These are phyloP conservation scores for Crithidia expoeki DNA, from an alignment of 208 protist genomes.

Conservation along the genomic window DNA sequence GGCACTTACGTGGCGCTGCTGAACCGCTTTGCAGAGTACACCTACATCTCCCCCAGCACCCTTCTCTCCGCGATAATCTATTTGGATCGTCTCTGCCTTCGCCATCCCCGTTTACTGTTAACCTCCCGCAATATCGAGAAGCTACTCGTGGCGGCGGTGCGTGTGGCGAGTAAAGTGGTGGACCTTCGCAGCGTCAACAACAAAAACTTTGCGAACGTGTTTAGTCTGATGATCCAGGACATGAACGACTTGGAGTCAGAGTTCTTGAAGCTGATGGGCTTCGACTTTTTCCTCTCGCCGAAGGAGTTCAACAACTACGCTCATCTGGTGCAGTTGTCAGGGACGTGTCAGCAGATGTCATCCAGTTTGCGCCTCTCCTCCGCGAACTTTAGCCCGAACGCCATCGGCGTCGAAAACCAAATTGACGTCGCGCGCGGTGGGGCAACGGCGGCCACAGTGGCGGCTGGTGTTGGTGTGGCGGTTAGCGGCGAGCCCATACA, in stretches of 20 bases:
- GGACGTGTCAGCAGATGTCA: slow-evolving; percentile 26
- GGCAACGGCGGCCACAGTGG: too few relatives aligned
- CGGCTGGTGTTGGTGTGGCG: neutral
- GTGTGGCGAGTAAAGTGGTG: slow-evolving; percentile 83
- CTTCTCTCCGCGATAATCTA: slow-evolving; percentile 81
- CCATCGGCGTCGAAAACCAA: neutral
- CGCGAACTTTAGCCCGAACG: slow-evolving; percentile 13
- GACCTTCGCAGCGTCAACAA: slow-evolving; percentile 90
- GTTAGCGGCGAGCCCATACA: neutral
- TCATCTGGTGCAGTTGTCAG: slow-evolving; percentile 42
- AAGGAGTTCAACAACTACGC: slow-evolving; percentile 80
- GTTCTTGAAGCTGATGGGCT: slow-evolving; percentile 72
- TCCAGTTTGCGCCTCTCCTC: slow-evolving; percentile 27
- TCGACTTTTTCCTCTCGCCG: slow-evolving; percentile 78
- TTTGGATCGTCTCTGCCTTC: slow-evolving; percentile 76
- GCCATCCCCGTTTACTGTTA: slow-evolving; percentile 59
- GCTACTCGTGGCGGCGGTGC: slow-evolving; percentile 76
- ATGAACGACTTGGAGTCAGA: slow-evolving; percentile 80
- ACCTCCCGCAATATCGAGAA: slow-evolving; percentile 68
- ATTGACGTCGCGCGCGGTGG: neutral
- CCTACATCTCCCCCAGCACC: slow-evolving; percentile 84
- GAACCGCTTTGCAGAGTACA: slow-evolving; percentile 56
- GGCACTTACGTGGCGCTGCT: slow-evolving; percentile 41
- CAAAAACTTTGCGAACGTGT: slow-evolving; percentile 81
- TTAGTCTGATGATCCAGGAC: slow-evolving; percentile 59